Conservation (phyloP, 2,329 filamentous ascomycete genomes). For the Ascochyta lentis region DNA sequence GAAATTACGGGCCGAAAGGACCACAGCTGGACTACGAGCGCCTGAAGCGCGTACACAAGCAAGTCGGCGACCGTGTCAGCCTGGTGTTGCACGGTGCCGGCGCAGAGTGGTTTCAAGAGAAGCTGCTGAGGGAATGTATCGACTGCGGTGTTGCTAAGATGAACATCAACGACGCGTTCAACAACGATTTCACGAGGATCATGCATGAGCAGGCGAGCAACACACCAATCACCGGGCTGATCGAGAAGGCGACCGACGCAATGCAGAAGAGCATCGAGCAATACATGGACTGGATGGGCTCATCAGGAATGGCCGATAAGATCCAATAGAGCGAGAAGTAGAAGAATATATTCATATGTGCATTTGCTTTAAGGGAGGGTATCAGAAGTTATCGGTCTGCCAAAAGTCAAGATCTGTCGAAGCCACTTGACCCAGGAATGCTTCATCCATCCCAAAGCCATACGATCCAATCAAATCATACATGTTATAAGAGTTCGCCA, state of each 20-base stretch:
- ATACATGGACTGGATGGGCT: conserved; percentile 61
- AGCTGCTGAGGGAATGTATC: conserved; percentile 63
- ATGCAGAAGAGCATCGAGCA: conserved; percentile 64
- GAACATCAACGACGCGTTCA: conserved; percentile 67
- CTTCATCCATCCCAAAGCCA: conserved; percentile 43
- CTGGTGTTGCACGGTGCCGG: conserved; percentile 67
- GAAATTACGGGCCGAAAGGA: conserved; percentile 71
- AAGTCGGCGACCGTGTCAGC: conserved; percentile 57
- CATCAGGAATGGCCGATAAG: conserved; percentile 43
- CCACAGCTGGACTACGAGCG: conserved; percentile 53
- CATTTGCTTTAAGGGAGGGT: conserved; percentile 11
- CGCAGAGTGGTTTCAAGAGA: conserved; percentile 57
- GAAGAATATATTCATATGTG: conserved; percentile 2
- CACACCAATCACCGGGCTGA: conserved; percentile 59
- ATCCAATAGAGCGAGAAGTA: conserved; percentile 22
- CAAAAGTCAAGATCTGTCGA: conserved; percentile 41
- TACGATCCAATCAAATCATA: conserved; percentile 42
- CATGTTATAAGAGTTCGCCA: conserved; percentile 19
- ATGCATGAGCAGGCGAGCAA: conserved; percentile 58
- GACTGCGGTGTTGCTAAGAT: conserved; percentile 62
- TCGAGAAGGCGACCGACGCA: conserved; percentile 61
- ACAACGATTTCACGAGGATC: conserved; percentile 57
- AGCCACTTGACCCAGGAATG: conserved; percentile 39
- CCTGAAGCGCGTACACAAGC: conserved; percentile 54
- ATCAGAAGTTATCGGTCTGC: conserved; percentile 35